Evolutionary conservation across 495 filamentous ascomycete genomes (phyloP).

Genomic region (Halenospora varia): DNA sequence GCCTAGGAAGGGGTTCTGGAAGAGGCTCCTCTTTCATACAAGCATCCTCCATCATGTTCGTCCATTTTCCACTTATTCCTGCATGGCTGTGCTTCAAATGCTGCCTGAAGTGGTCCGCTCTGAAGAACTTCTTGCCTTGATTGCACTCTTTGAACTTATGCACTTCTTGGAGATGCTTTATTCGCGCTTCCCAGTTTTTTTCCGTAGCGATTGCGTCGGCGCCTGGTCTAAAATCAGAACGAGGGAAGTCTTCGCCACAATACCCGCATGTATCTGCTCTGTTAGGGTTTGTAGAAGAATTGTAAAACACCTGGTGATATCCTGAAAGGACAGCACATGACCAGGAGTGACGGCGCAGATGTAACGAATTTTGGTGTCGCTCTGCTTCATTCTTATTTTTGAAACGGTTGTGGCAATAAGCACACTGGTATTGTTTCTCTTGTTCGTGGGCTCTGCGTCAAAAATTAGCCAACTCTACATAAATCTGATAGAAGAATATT

Average conservation of each 20-base stretch:
- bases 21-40: conserved; percentile 89
- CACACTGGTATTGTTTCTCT: conserved; percentile 92
- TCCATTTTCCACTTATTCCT: conserved; percentile 97
- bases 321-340: conserved; percentile 81
- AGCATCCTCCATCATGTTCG: conserved; percentile 93
- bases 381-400: conserved; percentile 99
- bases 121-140: conserved; percentile 94
- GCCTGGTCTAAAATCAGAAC: conserved; percentile 29
- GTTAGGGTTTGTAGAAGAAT: conserved; percentile 51
- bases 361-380: conserved; percentile 93
- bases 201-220: conserved; percentile 28
- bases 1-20: no score
- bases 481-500: conserved; percentile 41
- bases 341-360: conserved; percentile 90
- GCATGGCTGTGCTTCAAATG: conserved; percentile 98
- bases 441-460: conserved; percentile 60
- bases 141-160: conserved; percentile 99
- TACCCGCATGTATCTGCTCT: conserved; percentile 82
- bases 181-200: conserved; percentile 73
- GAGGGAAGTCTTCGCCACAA: conserved; percentile 89
- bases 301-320: conserved; percentile 78
- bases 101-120: conserved; percentile 96
- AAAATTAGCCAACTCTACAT: conserved; percentile 1
- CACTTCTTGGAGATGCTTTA: conserved; percentile 77
- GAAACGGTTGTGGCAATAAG: conserved; percentile 88